Base-by-base conservation (phyloP, 768 basidiomycete species). In the Postia placenta region DNA sequence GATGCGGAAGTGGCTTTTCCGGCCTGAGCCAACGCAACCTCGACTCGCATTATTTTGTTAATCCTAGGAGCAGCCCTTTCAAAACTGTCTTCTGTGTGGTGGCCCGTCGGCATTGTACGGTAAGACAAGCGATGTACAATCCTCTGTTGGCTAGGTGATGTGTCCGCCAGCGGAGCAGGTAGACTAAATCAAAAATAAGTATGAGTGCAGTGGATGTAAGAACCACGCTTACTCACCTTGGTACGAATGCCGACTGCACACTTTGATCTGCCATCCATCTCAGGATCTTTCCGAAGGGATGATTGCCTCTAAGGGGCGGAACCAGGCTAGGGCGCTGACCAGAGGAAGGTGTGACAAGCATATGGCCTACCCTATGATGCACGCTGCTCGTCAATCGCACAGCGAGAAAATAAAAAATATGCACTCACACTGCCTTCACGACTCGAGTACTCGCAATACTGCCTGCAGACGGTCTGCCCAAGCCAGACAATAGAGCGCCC, bases 341-440 rank as follows among this genome's bases (percentile, higher is more conserved):
- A 27, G 60, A 47, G n/a, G 65, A 56, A 6, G 61, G 49, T 2
- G 73, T 66, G 45, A 82, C 63, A n/a, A 87, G 65, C 12, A 84
- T 47, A 57, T 87, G 83, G 0, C 85, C 85, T 28, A 79, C 60
- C 26, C 85, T 87, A 45, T 17, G 11, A 7, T 7, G 30, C 30
- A 33, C 9, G 30, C 7, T 7, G 30, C 30, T 7, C 15, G 9
- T 33, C 36, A 39, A 19, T 14, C 9, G 7, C 30, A 45, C 4
- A 28, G 11, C 12, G 36, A 3, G 30, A 5, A 23, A 17, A 36
- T 35, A 5, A 25, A 14, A n/a, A 45, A 40, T n/a, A 41, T n/a
- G 5, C 14, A 56, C 62, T 43, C 40, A 63, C 61, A 58, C 60
- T 36, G 64, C 64, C 15, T 52, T 61, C 23, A 62, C 33, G 1